Evolutionary conservation across 208 protist genomes (phyloP).

Genomic region (Trypanosoma grayi): DNA sequence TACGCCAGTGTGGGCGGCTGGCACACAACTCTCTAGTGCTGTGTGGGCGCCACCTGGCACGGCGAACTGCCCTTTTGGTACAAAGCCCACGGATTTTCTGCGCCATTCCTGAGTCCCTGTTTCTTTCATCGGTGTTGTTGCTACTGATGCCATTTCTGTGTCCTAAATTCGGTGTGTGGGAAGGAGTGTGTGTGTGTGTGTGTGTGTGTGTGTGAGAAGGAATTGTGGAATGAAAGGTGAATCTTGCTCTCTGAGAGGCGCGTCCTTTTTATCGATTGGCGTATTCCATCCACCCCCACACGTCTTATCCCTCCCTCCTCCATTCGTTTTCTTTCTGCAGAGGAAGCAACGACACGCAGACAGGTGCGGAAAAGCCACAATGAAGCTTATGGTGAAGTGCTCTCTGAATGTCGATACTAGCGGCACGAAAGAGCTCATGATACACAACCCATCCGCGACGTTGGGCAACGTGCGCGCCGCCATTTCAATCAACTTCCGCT

Average conservation of each 20-base stretch:
- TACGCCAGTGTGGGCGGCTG: constrained; percentile 51
- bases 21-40: constrained; percentile 38
- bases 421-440: constrained; percentile 64
- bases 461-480: constrained; percentile 71
- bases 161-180: constrained; percentile 11
- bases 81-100: constrained; percentile 36
- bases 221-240: too few species aligned
- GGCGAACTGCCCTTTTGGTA: constrained; percentile 62
- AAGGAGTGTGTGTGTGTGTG: constrained; percentile 6
- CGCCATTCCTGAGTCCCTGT: background rate
- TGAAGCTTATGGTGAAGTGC: constrained; percentile 70
- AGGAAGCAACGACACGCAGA: background rate
- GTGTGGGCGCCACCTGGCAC: constrained; percentile 75
- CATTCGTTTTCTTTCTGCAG: constrained; percentile 6
- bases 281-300: constrained; percentile 1
- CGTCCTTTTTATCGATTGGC: background rate
- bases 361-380: constrained; percentile 18
- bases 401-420: constrained; percentile 36
- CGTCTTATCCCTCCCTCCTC: background rate
- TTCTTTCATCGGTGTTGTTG: constrained; percentile 2
- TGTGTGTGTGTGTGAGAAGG: background rate
- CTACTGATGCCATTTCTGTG: background rate
- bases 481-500: constrained; percentile 68
- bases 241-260: background rate
- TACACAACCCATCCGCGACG: constrained; percentile 72